Conservation (phyloP, 208 protist genomes). For the Zelonia costaricensis region DNA sequence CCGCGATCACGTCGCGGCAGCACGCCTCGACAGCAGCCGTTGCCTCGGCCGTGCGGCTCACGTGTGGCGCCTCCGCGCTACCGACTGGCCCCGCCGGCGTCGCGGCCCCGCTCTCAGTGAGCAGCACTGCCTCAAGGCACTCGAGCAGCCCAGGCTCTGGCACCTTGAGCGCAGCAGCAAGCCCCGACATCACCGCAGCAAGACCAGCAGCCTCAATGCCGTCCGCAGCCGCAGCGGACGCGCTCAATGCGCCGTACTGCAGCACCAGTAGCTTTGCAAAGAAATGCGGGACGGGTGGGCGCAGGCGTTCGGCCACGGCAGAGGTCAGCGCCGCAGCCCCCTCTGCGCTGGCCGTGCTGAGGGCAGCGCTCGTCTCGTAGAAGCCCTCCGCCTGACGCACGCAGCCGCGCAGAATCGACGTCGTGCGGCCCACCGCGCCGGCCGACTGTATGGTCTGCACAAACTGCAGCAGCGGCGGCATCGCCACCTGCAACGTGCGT, state of each 20-base stretch:
- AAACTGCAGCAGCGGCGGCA: constrained; percentile 30
- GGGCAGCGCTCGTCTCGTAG: constrained; percentile 18
- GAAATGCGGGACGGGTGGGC: constrained; percentile 19
- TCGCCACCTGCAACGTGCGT: constrained; percentile 21
- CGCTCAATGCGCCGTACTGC: constrained; percentile 25
- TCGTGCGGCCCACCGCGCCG: constrained; percentile 18
- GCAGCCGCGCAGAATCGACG: constrained; percentile 26
- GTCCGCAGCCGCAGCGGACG: not conserved
- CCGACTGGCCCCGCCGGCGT: not conserved
- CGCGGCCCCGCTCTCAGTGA: constrained; percentile 1
- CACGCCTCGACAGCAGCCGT: constrained; percentile 1
- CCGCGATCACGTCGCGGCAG: constrained; percentile 5
- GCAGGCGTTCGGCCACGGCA: constrained; percentile 9
- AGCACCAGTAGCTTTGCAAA: constrained; percentile 24
- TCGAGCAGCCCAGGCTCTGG: constrained; percentile 15
- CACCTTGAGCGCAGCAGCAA: constrained; percentile 7
- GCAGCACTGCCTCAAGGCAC: constrained; percentile 19
- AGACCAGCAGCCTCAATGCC: too few relatives aligned
- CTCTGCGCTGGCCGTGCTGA: constrained; percentile 3
- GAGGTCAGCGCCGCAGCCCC: constrained; percentile 1
- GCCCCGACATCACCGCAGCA: not conserved
- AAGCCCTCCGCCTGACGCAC: constrained; percentile 33
- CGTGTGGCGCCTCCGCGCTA: too few relatives aligned
- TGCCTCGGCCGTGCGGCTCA: not conserved
- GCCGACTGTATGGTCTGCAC: constrained; percentile 25